Percentiles rank a stretch among this genome's conserved stretches.
Evolutionary conservation across 768 basidiomycete genomes (phyloP).

Genomic region (Rossbeevera mucosa): DNA sequence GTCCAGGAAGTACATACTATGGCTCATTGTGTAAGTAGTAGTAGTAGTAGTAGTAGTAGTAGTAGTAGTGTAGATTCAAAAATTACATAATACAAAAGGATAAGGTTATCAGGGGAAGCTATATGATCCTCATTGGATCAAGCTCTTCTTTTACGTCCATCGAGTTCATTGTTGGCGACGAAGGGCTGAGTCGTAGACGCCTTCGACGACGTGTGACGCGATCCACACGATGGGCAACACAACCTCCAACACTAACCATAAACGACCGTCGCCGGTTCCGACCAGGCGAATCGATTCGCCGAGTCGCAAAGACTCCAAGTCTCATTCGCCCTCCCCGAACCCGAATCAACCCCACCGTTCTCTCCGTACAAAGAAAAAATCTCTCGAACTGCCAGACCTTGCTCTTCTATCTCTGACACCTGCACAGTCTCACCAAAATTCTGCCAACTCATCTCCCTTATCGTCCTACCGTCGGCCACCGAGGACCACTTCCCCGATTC

Average conservation of each 20-base stretch:
- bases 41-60: too few relatives aligned
- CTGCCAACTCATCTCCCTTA: conserved; percentile 40
- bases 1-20: too few relatives aligned
- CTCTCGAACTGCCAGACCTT: conserved; percentile 74
- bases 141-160: conserved; percentile 33
- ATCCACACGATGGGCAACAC: conserved; percentile 32
- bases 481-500: conserved; percentile 46
- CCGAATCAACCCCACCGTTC: conserved; percentile 51
- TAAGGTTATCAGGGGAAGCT: conserved; percentile 20
- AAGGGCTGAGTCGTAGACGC: conserved; percentile 12
- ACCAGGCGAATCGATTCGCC: conserved; percentile 25
- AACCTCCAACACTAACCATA: conserved; percentile 29
- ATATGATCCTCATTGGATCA: conserved; percentile 24
- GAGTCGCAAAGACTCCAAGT: conserved; percentile 13
- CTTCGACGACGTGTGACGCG: conserved; percentile 15
- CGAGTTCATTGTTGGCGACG: conserved; percentile 21
- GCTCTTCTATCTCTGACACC: conserved; percentile 47
- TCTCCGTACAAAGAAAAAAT: conserved; percentile 63
- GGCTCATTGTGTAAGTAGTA: neutral
- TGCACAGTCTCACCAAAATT: conserved; percentile 32
- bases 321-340: conserved; percentile 39
- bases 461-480: conserved; percentile 37
- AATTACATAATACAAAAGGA: conserved; percentile 8
- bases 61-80: too few relatives aligned
- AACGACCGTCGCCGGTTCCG: conserved; percentile 23